These are phyloP conservation scores for Geranium brycei DNA, from an alignment of 345 rosid species.

Conservation along the genomic window DNA sequence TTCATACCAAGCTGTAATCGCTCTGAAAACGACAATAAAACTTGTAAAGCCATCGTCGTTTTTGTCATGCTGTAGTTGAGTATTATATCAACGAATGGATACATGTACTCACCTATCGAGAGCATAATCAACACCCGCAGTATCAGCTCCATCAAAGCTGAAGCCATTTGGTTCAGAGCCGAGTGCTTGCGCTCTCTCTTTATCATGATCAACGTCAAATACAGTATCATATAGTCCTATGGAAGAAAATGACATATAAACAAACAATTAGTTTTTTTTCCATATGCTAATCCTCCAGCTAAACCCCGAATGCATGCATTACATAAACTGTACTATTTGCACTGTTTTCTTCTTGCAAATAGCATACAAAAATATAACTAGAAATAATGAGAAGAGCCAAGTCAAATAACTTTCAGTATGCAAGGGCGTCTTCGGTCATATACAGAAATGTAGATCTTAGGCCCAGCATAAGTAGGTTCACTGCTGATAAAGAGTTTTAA, in stretches of 20 bases:
- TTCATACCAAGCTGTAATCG: constrained; percentile 65
- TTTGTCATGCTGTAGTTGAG: not conserved
- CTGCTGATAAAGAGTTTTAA: no score
- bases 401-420: no score
- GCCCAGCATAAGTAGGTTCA: no score
- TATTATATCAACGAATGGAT: not conserved
- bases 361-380: no score
- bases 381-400: no score
- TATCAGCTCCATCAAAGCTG: constrained; percentile 77
- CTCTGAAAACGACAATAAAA: constrained; percentile 29
- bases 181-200: constrained; percentile 68
- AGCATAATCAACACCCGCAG: constrained; percentile 72
- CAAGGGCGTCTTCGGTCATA: no score
- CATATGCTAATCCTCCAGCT: not conserved
- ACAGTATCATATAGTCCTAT: constrained; percentile 83
- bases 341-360: no score
- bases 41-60: not conserved
- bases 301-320: not conserved
- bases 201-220: constrained; percentile 80
- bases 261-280: constrained; percentile 3
- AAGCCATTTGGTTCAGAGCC: constrained; percentile 90
- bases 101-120: constrained; percentile 46
- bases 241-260: constrained; percentile 9
- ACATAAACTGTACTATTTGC: no score
- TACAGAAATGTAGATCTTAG: no score